These are phyloP conservation scores for Saccharomycopsis malanga DNA, from an alignment of 805 yeast genomes.

Conservation along the genomic window DNA sequence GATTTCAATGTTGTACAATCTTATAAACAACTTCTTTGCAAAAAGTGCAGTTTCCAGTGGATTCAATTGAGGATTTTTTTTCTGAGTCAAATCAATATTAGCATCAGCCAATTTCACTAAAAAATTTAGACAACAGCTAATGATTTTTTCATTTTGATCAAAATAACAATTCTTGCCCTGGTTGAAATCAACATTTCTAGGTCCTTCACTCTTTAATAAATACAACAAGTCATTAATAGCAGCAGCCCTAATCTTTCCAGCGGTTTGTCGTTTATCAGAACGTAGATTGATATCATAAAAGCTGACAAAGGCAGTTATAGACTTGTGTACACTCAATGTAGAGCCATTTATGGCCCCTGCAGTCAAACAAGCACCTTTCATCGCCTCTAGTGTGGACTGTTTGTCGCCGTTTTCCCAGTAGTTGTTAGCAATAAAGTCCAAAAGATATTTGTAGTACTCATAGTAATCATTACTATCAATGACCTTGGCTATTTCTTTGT, in stretches of 20 bases:
- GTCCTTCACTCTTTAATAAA: conserved; percentile 2
- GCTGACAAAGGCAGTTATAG: conserved; percentile 35
- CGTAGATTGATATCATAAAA: conserved; percentile 24
- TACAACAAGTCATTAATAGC: conserved; percentile 16
- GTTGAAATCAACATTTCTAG: conserved; percentile 8
- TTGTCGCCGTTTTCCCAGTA: conserved; percentile 26
- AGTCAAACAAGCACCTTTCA: conserved; percentile 49
- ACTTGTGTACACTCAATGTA: conserved; percentile 36
- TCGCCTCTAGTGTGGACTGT: conserved; percentile 32
- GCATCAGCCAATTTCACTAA: conserved; percentile 13
- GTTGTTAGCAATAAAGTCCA: conserved; percentile 20
- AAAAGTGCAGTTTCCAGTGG: conserved; percentile 3
- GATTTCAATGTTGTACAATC: conserved; percentile 18
- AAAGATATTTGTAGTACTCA: conserved; percentile 15
- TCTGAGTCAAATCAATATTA: conserved; percentile 16
- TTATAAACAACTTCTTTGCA: conserved; percentile 8
- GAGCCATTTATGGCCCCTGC: conserved; percentile 53
- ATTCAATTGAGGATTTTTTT: neutral
- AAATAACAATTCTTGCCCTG: conserved; percentile 2
- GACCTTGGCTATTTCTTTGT: neutral
- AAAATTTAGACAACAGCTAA: conserved; percentile 16
- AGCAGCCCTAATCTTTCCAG: too few relatives aligned
- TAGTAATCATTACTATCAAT: conserved; percentile 7
- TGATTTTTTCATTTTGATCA: conserved; percentile 14
- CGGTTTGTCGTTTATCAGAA: too few relatives aligned